These are phyloP conservation scores for Leccinum fibrillosum DNA, from an alignment of 768 basidiomycete genomes.

Conservation along the genomic window DNA sequence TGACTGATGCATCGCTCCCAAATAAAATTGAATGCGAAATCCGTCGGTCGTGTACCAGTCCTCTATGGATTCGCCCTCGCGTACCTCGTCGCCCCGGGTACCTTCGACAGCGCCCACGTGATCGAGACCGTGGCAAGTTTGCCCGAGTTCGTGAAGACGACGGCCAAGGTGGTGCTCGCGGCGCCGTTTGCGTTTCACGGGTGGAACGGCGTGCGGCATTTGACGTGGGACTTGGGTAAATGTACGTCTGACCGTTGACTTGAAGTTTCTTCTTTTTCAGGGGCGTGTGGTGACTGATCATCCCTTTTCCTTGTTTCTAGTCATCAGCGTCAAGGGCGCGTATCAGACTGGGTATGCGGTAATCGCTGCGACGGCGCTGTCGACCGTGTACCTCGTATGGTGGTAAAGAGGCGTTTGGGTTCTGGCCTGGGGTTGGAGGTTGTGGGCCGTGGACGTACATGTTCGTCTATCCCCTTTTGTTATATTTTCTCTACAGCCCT, in stretches of 20 bases:
- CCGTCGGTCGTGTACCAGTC: constrained; percentile 40
- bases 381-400: constrained; percentile 61
- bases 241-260: constrained; percentile 51
- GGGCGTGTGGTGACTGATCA: not conserved
- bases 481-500: not conserved
- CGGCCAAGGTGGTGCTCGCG: constrained; percentile 76
- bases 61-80: constrained; percentile 86
- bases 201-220: constrained; percentile 86
- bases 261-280: not conserved
- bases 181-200: constrained; percentile 89
- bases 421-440: constrained; percentile 22
- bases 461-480: not conserved
- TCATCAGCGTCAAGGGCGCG: constrained; percentile 74
- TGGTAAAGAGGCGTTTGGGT: constrained; percentile 17
- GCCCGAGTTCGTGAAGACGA: constrained; percentile 74
- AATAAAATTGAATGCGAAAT: not conserved
- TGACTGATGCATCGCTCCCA: not conserved
- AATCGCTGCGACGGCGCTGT: constrained; percentile 70
- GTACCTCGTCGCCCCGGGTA: constrained; percentile 79
- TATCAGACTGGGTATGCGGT: constrained; percentile 85
- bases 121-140: constrained; percentile 67
- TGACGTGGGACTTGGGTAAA: constrained; percentile 85
- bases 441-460: not conserved
- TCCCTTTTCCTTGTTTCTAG: constrained; percentile 37
- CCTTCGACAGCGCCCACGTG: constrained; percentile 76